Percentiles rank a stretch among this genome's conserved stretches.
Evolutionary conservation across 495 filamentous ascomycete species (phyloP).

Genomic region (Penicillium paxilli): DNA sequence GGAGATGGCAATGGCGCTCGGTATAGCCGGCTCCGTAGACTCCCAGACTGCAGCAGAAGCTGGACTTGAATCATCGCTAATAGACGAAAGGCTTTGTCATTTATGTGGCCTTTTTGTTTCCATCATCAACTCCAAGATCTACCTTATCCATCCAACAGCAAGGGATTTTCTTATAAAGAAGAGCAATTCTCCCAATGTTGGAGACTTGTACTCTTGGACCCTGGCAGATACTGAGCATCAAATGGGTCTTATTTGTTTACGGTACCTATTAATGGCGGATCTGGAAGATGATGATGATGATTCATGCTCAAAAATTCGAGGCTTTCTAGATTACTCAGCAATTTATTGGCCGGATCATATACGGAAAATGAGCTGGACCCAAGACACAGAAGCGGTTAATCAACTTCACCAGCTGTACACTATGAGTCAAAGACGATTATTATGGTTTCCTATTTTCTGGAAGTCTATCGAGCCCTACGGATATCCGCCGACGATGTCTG

Average conservation of each 20-base stretch:
- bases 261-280: slow-evolving; percentile 24
- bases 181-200: too few relatives aligned
- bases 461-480: slow-evolving; percentile 1
- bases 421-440: not conserved
- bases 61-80: too few relatives aligned
- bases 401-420: slow-evolving; percentile 15
- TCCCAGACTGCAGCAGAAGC: slow-evolving; percentile 15
- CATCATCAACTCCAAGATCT: too few relatives aligned
- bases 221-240: slow-evolving; percentile 12
- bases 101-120: too few relatives aligned
- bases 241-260: slow-evolving; percentile 22
- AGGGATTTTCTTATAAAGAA: too few relatives aligned
- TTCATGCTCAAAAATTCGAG: slow-evolving; percentile 1
- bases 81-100: too few relatives aligned
- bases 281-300: slow-evolving; percentile 5
- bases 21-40: slow-evolving; percentile 18
- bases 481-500: slow-evolving; percentile 2
- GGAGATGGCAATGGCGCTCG: slow-evolving; percentile 42
- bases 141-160: too few relatives aligned
- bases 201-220: slow-evolving; percentile 9
- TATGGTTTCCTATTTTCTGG: slow-evolving; percentile 23
- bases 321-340: slow-evolving; percentile 25
- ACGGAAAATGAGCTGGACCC: slow-evolving; percentile 9
- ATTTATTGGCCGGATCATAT: slow-evolving; percentile 25
- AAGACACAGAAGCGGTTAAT: not conserved